Conservation (phyloP, 495 filamentous ascomycete genomes). For the Gamarada debralockiae region DNA sequence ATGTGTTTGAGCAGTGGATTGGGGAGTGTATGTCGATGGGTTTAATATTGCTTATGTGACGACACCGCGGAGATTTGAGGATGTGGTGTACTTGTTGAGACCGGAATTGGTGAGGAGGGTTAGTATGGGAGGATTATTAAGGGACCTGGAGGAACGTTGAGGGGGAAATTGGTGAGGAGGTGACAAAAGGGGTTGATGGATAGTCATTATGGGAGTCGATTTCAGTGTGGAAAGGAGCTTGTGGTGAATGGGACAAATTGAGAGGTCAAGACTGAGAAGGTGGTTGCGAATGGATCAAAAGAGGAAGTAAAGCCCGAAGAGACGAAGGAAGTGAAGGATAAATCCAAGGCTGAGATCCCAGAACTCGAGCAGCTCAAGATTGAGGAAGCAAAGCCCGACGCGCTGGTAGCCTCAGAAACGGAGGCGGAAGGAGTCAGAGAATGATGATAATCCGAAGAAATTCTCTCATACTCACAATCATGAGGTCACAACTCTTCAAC, state of each 20-base stretch:
- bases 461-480: too few species aligned
- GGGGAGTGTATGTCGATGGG: constrained; percentile 52
- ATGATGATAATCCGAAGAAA: too few species aligned
- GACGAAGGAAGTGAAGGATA: background rate
- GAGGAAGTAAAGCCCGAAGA: background rate
- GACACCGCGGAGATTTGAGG: constrained; percentile 53
- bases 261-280: background rate
- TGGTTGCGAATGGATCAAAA: background rate
- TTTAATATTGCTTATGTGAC: constrained; percentile 42
- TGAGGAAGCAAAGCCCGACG: too few species aligned
- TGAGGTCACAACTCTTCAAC: too few species aligned
- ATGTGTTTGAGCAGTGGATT: constrained; percentile 46
- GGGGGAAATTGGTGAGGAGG: background rate
- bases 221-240: background rate
- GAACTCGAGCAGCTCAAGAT: too few species aligned
- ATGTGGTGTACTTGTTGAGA: constrained; percentile 54
- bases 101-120: constrained; percentile 54
- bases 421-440: too few species aligned
- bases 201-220: background rate
- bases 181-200: background rate
- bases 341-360: too few species aligned
- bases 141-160: background rate
- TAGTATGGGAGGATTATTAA: constrained; percentile 37
- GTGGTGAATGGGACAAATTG: background rate
- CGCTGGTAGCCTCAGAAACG: too few species aligned